These are phyloP conservation scores for Cladophialophora psammophila DNA, from an alignment of 2,329 filamentous ascomycete genomes.

Conservation along the genomic window DNA sequence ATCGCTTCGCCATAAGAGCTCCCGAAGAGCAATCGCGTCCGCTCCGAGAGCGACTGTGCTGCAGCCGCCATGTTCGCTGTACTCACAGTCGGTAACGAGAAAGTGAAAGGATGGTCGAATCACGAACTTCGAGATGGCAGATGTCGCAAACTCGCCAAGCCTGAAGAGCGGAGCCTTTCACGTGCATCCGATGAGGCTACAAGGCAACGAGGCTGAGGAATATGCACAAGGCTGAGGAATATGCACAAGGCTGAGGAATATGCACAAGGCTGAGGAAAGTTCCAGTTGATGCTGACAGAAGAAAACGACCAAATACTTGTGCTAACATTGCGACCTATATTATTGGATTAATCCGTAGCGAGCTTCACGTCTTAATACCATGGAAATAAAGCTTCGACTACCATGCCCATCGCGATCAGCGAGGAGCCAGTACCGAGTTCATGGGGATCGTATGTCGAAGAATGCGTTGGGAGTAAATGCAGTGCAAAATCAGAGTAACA, in stretches of 20 bases:
- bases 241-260: too few species aligned
- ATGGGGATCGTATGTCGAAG: background rate
- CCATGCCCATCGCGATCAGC: background rate
- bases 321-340: too few species aligned
- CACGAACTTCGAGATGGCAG: background rate
- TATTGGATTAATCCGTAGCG: too few species aligned
- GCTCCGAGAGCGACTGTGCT: constrained; percentile 50
- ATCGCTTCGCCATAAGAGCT: constrained; percentile 55
- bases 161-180: background rate
- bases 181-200: constrained; percentile 5
- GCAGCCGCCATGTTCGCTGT: constrained; percentile 37
- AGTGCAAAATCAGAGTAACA: background rate
- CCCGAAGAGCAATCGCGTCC: constrained; percentile 57
- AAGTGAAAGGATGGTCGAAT: background rate
- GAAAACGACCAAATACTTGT: too few species aligned
- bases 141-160: background rate
- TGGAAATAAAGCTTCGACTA: too few species aligned
- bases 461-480: background rate
- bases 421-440: background rate
- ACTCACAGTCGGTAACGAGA: background rate
- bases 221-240: background rate
- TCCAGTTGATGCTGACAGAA: too few species aligned
- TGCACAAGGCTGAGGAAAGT: too few species aligned
- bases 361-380: too few species aligned
- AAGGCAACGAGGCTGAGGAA: background rate